A percentile compares a stretch with the other conserved stretches of the same genome.
Evolutionary conservation across 768 basidiomycete species (phyloP).

Genomic region (Serendipita vermifera): DNA sequence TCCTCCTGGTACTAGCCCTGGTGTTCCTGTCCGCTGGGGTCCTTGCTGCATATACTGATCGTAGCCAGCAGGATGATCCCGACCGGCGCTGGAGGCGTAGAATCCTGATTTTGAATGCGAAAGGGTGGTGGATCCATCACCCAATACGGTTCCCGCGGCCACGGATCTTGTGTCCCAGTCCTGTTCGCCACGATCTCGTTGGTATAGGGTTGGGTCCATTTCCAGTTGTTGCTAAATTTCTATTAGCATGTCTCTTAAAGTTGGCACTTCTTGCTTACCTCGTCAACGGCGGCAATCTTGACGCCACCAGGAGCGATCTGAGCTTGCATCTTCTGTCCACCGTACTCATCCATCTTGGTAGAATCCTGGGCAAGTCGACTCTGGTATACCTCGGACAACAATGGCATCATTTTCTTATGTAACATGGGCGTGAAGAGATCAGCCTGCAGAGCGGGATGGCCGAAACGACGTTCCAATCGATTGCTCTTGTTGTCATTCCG

Average conservation of each 20-base stretch:
- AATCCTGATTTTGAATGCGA: slow-evolving; percentile 3
- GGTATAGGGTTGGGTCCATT: slow-evolving; percentile 68
- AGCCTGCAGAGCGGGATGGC: slow-evolving; percentile 79
- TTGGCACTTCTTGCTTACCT: slow-evolving; percentile 31
- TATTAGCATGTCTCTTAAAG: not conserved
- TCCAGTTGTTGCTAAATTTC: slow-evolving; percentile 48
- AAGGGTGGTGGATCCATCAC: not conserved
- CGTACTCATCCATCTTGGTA: slow-evolving; percentile 62
- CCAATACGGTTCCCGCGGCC: slow-evolving; percentile 21
- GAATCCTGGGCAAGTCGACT: slow-evolving; percentile 55
- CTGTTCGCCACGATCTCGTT: slow-evolving; percentile 67
- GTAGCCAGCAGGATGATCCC: not conserved
- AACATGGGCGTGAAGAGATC: slow-evolving; percentile 85
- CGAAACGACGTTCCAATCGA: slow-evolving; percentile 80
- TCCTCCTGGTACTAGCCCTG: not conserved
- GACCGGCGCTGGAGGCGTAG: slow-evolving; percentile 1
- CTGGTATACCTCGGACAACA: slow-evolving; percentile 60
- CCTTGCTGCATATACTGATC: slow-evolving; percentile 8
- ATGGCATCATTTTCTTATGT: slow-evolving; percentile 71
- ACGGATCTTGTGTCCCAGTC: slow-evolving; percentile 82
- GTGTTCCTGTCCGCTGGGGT: not conserved
- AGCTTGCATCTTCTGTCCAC: slow-evolving; percentile 62
- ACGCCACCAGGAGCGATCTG: slow-evolving; percentile 65
- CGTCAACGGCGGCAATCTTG: slow-evolving; percentile 68
- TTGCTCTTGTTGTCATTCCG: slow-evolving; percentile 58